Conservation (phyloP, 2,329 filamentous ascomycete species). For the Claviceps paspali region DNA sequence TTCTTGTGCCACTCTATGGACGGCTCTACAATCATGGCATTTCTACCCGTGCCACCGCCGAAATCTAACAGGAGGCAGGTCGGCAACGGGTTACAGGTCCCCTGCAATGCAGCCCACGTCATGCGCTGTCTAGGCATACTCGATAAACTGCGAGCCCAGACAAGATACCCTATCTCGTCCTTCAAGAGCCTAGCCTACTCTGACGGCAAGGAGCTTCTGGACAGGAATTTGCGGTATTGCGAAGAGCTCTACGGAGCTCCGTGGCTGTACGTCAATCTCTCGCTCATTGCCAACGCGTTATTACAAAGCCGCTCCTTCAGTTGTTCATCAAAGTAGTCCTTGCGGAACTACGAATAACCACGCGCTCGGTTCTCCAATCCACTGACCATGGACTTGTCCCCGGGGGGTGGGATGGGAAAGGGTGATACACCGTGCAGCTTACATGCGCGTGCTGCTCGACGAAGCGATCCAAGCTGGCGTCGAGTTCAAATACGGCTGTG, state of each 20-base stretch:
- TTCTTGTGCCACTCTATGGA: too few species aligned
- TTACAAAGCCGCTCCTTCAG: too few species aligned
- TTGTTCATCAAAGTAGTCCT: too few species aligned
- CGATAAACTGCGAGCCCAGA: slow-evolving; percentile 4
- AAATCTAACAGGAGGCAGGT: slow-evolving; percentile 3
- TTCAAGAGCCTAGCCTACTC: slow-evolving; percentile 1
- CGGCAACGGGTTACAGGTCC: slow-evolving; percentile 9
- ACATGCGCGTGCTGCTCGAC: slow-evolving; percentile 6
- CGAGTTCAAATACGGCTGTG: slow-evolving; percentile 3
- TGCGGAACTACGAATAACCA: too few species aligned
- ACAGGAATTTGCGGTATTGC: slow-evolving; percentile 5
- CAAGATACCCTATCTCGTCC: neutral
- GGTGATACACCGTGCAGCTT: slow-evolving; percentile 8
- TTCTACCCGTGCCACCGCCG: too few species aligned
- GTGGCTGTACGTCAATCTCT: slow-evolving; percentile 10
- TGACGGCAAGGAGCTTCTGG: slow-evolving; percentile 3
- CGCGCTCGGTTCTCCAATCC: too few species aligned
- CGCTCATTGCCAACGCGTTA: too few species aligned
- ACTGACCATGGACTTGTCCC: too few species aligned
- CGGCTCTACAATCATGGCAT: too few species aligned
- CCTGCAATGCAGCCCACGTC: slow-evolving; percentile 8
- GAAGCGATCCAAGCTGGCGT: slow-evolving; percentile 6
- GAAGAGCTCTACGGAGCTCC: slow-evolving; percentile 8
- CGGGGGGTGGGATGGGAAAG: too few species aligned
- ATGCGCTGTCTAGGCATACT: slow-evolving; percentile 8